Percentiles rank a stretch among this genome's conserved stretches.
These are phyloP conservation scores for Xylariaceae sp. DNA, from an alignment of 2,329 filamentous ascomycete genomes.

Conservation along the genomic window DNA sequence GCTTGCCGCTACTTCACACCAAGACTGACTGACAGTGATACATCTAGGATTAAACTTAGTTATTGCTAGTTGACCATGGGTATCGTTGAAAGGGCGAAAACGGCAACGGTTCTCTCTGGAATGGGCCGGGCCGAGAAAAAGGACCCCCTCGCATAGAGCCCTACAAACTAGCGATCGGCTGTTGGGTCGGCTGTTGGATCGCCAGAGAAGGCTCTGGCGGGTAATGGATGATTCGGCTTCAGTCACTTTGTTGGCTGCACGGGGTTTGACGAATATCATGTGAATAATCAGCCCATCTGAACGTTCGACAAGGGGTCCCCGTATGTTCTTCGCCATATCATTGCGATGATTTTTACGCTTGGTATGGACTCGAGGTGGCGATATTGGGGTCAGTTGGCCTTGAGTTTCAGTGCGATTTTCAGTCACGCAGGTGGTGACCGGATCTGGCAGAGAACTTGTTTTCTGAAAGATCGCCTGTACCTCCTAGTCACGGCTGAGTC, in stretches of 20 bases:
- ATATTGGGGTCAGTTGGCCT: slow-evolving; percentile 1
- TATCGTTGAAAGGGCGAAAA: background rate
- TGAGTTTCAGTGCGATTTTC: background rate
- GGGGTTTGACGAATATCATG: background rate
- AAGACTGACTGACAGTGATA: too few relatives aligned
- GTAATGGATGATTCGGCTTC: background rate
- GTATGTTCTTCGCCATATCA: slow-evolving; percentile 2
- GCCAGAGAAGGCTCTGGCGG: background rate
- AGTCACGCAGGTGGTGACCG: background rate
- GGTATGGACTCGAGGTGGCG: background rate
- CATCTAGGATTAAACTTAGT: slow-evolving; percentile 5
- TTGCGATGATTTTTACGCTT: background rate
- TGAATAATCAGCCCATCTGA: background rate
- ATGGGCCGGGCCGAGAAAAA: background rate
- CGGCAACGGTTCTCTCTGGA: background rate
- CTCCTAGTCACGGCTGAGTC: background rate
- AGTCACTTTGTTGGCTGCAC: slow-evolving; percentile 1
- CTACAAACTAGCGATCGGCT: background rate
- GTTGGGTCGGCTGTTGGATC: background rate
- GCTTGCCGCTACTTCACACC: background rate
- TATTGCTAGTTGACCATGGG: background rate
- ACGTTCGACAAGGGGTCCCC: background rate
- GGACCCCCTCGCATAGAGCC: background rate
- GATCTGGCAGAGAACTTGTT: background rate
- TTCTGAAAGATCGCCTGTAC: background rate